Evolutionary conservation across 2,329 filamentous ascomycete species (phyloP).

Genomic region (Diaporthe ilicicola): DNA sequence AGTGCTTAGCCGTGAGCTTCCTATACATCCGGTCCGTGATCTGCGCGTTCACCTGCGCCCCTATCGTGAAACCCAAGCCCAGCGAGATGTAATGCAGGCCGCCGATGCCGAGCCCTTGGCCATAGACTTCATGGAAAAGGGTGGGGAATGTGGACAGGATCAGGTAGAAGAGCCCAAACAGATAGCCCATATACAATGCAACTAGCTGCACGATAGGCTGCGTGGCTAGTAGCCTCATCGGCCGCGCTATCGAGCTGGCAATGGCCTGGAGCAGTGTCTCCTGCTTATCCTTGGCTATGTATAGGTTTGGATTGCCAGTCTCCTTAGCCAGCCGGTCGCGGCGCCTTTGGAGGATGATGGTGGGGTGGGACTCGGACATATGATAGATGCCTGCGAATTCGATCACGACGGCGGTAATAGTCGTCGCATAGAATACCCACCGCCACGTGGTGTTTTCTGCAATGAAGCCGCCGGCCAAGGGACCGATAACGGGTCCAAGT

Average conservation of each 20-base stretch:
- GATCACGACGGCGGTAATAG: slow-evolving; percentile 67
- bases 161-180: slow-evolving; percentile 63
- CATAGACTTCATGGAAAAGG: slow-evolving; percentile 51
- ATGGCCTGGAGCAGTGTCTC: slow-evolving; percentile 37
- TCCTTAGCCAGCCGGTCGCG: slow-evolving; percentile 62
- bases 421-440: slow-evolving; percentile 76
- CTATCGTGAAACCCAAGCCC: slow-evolving; percentile 45
- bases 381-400: slow-evolving; percentile 66
- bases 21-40: slow-evolving; percentile 56
- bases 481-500: slow-evolving; percentile 71
- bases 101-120: slow-evolving; percentile 41
- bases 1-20: slow-evolving; percentile 49
- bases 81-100: slow-evolving; percentile 49
- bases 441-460: slow-evolving; percentile 72
- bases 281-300: slow-evolving; percentile 61
- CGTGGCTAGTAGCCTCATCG: slow-evolving; percentile 53
- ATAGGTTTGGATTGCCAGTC: slow-evolving; percentile 59
- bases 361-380: slow-evolving; percentile 72
- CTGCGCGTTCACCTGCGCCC: slow-evolving; percentile 49
- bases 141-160: slow-evolving; percentile 58
- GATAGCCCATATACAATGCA: slow-evolving; percentile 56
- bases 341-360: slow-evolving; percentile 67
- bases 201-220: slow-evolving; percentile 62
- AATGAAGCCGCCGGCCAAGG: slow-evolving; percentile 73
- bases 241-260: not conserved